Conservation (phyloP, 1,284 basidiomycete species). For the Apiotrichum veenhuisii region DNA sequence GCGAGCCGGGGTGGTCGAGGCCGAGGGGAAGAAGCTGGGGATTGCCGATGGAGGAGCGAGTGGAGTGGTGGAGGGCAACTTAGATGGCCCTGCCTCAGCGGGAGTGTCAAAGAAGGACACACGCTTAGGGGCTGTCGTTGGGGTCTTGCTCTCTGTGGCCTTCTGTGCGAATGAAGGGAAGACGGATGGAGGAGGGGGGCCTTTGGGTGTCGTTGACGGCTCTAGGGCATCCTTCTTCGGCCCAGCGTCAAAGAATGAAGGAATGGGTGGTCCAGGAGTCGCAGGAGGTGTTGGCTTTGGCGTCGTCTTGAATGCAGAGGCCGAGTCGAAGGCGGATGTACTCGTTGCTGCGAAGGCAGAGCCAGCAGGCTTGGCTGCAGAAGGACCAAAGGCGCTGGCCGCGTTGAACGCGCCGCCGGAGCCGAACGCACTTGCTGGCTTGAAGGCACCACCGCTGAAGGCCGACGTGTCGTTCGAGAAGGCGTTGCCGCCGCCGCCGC, state of each 20-base stretch:
- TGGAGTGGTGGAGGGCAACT: neutral
- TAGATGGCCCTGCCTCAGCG: neutral
- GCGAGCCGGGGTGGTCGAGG: neutral
- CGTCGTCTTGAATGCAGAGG: neutral
- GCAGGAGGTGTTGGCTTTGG: neutral
- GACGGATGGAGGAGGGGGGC: neutral
- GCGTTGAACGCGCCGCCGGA: neutral
- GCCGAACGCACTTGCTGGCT: neutral
- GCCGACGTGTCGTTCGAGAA: neutral
- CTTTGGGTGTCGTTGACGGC: neutral
- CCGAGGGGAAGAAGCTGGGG: constrained; percentile 20
- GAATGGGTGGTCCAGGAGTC: neutral
- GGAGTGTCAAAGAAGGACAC: neutral
- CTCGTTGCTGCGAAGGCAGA: neutral
- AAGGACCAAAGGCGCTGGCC: neutral
- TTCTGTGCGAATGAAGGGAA: neutral
- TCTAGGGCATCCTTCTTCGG: neutral
- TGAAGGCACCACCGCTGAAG: neutral
- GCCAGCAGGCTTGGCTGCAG: neutral
- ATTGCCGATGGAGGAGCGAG: neutral
- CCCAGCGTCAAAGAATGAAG: neutral
- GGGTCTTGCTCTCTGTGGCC: neutral
- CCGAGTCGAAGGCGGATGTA: neutral
- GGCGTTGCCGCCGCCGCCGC: neutral
- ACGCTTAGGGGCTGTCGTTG: neutral